phyloP scores from a whole-genome alignment of 1,139 yeast genomes.

The Saccharomyces pastorianus region DNA sequence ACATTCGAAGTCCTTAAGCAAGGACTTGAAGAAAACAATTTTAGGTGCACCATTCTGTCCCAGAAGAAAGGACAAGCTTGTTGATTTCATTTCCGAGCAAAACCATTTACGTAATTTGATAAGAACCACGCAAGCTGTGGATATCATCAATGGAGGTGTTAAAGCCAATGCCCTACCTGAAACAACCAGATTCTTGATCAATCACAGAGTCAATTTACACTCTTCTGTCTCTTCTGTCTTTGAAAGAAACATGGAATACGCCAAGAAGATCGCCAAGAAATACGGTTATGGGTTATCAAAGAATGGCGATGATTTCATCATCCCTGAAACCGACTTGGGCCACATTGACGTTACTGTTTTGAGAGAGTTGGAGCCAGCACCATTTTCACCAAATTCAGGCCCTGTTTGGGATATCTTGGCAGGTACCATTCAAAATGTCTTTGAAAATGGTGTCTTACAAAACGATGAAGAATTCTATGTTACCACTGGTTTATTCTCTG shows the following conservation, averaged over 20 bases:
- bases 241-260: conserved; percentile 35
- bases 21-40: conserved; percentile 16
- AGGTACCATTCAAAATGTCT: conserved; percentile 47
- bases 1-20: conserved; percentile 24
- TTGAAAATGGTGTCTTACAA: conserved; percentile 32
- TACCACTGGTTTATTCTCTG: conserved; percentile 64
- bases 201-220: conserved; percentile 49
- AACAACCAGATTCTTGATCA: conserved; percentile 44
- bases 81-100: conserved; percentile 26
- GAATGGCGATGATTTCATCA: conserved; percentile 21
- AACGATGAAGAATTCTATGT: conserved; percentile 37
- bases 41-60: conserved; percentile 18
- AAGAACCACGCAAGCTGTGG: conserved; percentile 54
- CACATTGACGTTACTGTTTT: conserved; percentile 36
- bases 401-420: conserved; percentile 44
- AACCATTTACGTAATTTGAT: conserved; percentile 36
- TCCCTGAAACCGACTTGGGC: conserved; percentile 21
- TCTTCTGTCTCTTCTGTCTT: conserved; percentile 40
- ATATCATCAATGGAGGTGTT: conserved; percentile 27
- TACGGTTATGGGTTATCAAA: conserved; percentile 40
- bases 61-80: conserved; percentile 12
- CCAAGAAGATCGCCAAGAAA: conserved; percentile 37
- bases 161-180: conserved; percentile 40
- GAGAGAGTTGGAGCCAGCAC: conserved; percentile 44
- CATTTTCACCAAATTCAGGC: conserved; percentile 42